Conservation (phyloP, 306 rosid species). For the Prunus armeniaca region DNA sequence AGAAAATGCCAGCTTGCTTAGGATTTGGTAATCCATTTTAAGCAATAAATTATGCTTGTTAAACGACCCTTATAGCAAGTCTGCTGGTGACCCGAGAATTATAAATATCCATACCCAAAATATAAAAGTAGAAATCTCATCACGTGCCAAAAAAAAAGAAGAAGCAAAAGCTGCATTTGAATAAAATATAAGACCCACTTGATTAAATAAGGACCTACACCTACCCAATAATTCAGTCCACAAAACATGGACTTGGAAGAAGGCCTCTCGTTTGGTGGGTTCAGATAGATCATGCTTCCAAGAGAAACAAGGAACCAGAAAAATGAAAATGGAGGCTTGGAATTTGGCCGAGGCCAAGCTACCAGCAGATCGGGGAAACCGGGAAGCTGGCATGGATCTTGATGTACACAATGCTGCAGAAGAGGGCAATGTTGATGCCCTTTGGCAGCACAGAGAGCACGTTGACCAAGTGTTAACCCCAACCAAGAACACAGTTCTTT, state of each 20-base stretch:
- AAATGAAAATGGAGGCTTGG: background rate
- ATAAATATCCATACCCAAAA: too few relatives aligned
- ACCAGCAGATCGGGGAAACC: background rate
- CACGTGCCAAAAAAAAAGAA: too few relatives aligned
- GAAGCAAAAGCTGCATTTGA: too few relatives aligned
- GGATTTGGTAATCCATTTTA: too few relatives aligned
- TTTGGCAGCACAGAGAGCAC: too few relatives aligned
- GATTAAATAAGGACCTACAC: too few relatives aligned
- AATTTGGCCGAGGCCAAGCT: background rate
- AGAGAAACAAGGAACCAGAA: background rate
- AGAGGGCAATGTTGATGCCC: background rate
- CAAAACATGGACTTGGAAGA: background rate
- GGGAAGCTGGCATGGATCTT: background rate
- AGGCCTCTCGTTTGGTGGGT: background rate
- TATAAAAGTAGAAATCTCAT: too few relatives aligned
- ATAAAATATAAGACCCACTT: too few relatives aligned
- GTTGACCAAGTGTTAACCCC: background rate
- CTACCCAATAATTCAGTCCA: background rate
- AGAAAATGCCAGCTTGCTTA: background rate
- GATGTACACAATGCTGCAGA: background rate
- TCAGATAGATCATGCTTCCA: too few relatives aligned
- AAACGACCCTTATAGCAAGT: too few relatives aligned
- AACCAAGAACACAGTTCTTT: slow-evolving; percentile 15
- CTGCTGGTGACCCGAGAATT: too few relatives aligned
- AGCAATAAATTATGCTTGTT: background rate